Evolutionary conservation across 352 stramenopile species (phyloP), one percentile per base, ranked within the genome.

Genomic region (Phytopythium kandeliae): DNA sequence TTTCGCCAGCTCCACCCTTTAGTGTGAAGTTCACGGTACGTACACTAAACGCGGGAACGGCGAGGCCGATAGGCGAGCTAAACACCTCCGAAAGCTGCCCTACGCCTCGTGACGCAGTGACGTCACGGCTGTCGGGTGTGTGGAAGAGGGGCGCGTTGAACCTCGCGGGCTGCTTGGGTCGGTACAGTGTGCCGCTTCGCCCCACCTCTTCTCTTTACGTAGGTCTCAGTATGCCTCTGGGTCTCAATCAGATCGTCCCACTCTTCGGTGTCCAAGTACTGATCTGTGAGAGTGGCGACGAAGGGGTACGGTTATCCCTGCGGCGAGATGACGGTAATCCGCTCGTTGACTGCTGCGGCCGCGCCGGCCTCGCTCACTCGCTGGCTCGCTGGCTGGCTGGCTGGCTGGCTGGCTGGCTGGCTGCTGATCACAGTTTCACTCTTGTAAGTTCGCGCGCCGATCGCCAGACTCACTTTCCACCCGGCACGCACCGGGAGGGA

Each of bases 101-200:
- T n/a, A n/a, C n/a, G n/a, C n/a, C n/a, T n/a, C n/a, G n/a, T 45
- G 38, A 45, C 12, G 38, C 38, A 6, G 13, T 17, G 31, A 43
- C 40, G 57, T 64, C 51, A 60, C 31, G n/a, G 31, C 17, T 11
- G 16, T 15, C 13, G 17, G 40, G 55, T 57, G 48, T 57, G 55
- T 37, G 49, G 45, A 60, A 40, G 57, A 64, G 46, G 51, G 51
- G 52, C 51, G 50, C 24, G 34, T 62, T 62, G 38, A 62, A 57
- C 34, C 33, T 48, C 26, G 24, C 11, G 43, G 45, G 45, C 57
- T 48, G 58, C 57, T 36, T 31, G 41, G 40, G 33, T 17, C 31
- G 50, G 57, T 44, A 64, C 58, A 60, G 21, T 48, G 58, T 58
- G 58, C 53, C 48, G 3, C 19, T 45, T 13, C 0, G 11, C 37